Base-by-base conservation (phyloP, 2,329 filamentous ascomycete genomes). In the Claviceps quebecensis region DNA sequence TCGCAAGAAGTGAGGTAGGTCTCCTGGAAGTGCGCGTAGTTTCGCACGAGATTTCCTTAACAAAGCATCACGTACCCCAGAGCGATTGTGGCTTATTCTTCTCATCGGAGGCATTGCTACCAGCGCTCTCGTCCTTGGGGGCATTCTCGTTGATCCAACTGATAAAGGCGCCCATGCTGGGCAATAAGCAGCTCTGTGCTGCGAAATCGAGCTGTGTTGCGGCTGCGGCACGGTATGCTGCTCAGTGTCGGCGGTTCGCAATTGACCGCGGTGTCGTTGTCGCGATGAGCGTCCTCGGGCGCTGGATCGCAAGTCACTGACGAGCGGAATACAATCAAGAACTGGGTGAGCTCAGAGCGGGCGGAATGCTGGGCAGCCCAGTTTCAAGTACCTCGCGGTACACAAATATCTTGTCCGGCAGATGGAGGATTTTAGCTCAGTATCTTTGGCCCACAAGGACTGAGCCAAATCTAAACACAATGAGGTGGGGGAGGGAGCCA, bases 101-200 rank as follows among this genome's bases (percentile, higher is more conserved):
- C 6, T 52, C 44, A n/a, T 48, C 48, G 1, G n/a, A 23, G 19
- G 41, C 48, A 47, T 45, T 52, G 46, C 40, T 58, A 47, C 63
- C 62, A 50, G 57, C 54, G 26, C 56, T 56, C 36, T 61, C 48
- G 40, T 56, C 57, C 39, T 55, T 47, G 29, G 60, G 57, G 45
- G 65, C 51, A 52, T 67, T 63, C 4, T 60, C 51, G 51, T 67
- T 59, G 55, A 69, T 61, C 67, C 67, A 69, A 48, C 62, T 65
- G 53, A 69, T 66, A 48, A 69, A 69, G 54, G 58, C 55, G 52
- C 66, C 65, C 67, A 69, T 69, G 49, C 53, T 61, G 56, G 50
- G 56, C 58, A 55, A 38, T 54, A 52, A 52, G 52, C 53, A 44
- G 52, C 41, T 48, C 17, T 34, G 49, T 22, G 49, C 49, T n/a